Evolutionary conservation across 306 rosid genomes (phyloP).

Genomic region (Pyrus communis): DNA sequence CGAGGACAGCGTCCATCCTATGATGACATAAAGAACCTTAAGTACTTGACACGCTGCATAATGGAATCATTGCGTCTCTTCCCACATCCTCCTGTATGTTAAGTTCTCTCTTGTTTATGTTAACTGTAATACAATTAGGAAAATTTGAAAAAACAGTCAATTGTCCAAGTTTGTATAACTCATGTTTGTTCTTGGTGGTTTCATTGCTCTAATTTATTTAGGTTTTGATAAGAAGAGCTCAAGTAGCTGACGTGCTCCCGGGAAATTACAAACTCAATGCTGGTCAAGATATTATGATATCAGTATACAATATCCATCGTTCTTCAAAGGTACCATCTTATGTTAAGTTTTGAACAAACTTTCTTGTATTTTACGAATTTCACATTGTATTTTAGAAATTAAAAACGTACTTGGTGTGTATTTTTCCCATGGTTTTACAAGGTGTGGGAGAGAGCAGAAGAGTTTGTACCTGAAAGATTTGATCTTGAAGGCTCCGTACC

Average conservation of each 20-base stretch:
- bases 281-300: conserved; percentile 97
- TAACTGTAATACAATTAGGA: not conserved
- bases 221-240: conserved; percentile 96
- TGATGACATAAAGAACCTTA: conserved; percentile 74
- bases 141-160: not conserved
- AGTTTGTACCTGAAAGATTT: conserved; percentile 82
- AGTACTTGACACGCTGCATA: conserved; percentile 75
- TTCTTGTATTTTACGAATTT: not conserved
- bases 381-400: not conserved
- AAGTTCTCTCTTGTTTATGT: conserved; percentile 1
- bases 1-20: conserved; percentile 69
- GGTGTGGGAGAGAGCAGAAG: conserved; percentile 98
- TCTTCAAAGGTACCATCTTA: conserved; percentile 64
- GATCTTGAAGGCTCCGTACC: conserved; percentile 77
- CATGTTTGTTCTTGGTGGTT: conserved; percentile 1
- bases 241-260: conserved; percentile 73
- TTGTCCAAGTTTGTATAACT: not conserved
- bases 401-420: not conserved
- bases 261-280: conserved; percentile 77
- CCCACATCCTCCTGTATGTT: conserved; percentile 91
- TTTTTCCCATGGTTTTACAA: conserved; percentile 26
- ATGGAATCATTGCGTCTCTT: conserved; percentile 80
- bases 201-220: conserved; percentile 24
- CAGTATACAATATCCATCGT: conserved; percentile 84
- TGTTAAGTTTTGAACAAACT: not conserved